Conservation (phyloP, 441 rosid species). For the Rhodomyrtus psidioides region DNA sequence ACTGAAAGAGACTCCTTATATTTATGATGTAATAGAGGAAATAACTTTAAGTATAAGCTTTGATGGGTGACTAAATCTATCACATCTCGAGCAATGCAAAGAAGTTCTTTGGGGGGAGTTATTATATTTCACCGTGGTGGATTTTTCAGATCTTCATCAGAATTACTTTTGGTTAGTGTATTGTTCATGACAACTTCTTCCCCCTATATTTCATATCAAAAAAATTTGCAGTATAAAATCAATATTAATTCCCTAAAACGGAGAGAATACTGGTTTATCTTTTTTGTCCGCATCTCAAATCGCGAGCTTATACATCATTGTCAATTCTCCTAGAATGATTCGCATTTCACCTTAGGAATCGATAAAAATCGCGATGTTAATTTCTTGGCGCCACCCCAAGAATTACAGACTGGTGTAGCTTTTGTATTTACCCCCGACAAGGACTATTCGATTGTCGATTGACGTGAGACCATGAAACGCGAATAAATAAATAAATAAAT, state of each 20-base stretch:
- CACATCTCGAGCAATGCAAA: neutral
- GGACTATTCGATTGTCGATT: neutral
- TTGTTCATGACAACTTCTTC: neutral
- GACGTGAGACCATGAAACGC: neutral
- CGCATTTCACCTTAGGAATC: accelerated
- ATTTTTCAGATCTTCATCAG: neutral
- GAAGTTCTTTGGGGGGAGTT: neutral
- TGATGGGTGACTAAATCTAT: neutral
- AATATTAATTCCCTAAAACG: neutral
- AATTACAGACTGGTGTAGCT: neutral
- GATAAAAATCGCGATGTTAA: accelerated
- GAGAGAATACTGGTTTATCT: neutral
- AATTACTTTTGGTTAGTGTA: neutral
- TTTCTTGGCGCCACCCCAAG: neutral
- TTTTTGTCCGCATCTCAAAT: too few relatives aligned
- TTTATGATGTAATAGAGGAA: neutral
- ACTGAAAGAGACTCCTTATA: neutral
- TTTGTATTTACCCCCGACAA: neutral
- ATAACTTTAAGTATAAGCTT: neutral
- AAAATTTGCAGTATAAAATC: neutral
- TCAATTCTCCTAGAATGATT: neutral
- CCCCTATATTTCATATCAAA: neutral
- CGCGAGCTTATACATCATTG: neutral
- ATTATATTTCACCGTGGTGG: neutral
- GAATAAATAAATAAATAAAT: too few relatives aligned